These are phyloP conservation scores for Eucalyptus brandiana DNA, from an alignment of 345 rosid species.

Conservation along the genomic window DNA sequence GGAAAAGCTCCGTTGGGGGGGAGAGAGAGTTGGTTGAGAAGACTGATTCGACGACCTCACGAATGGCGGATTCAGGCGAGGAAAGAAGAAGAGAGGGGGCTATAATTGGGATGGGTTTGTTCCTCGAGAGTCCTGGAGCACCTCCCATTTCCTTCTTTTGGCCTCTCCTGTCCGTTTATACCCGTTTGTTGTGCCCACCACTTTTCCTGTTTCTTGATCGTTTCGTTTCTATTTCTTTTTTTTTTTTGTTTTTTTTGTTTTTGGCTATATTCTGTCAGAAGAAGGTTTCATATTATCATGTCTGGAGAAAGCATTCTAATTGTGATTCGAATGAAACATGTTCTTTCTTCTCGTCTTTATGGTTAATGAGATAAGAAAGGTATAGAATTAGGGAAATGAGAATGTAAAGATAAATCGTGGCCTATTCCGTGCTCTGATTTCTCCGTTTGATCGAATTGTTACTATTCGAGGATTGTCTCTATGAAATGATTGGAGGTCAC, in stretches of 20 bases:
- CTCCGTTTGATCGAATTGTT: not conserved
- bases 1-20: not conserved
- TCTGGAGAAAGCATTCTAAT: not conserved
- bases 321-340: not conserved
- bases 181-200: not conserved
- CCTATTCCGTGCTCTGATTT: accelerated
- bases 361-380: not conserved
- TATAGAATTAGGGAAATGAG: not conserved
- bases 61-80: not conserved
- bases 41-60: not conserved
- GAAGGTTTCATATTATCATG: not conserved
- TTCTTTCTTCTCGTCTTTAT: not conserved
- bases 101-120: not conserved
- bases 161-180: not conserved
- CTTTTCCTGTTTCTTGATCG: not conserved
- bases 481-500: not conserved
- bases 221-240: not conserved
- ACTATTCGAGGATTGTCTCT: not conserved
- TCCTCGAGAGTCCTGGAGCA: not conserved
- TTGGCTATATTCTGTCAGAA: not conserved
- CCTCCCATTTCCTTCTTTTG: not conserved
- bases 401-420: not conserved
- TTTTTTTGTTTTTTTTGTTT: not conserved
- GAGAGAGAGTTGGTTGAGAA: not conserved
- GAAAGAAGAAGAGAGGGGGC: not conserved